These are phyloP conservation scores for Hanseniaspora uvarum DNA, from an alignment of 1,139 yeast species.

Conservation along the genomic window DNA sequence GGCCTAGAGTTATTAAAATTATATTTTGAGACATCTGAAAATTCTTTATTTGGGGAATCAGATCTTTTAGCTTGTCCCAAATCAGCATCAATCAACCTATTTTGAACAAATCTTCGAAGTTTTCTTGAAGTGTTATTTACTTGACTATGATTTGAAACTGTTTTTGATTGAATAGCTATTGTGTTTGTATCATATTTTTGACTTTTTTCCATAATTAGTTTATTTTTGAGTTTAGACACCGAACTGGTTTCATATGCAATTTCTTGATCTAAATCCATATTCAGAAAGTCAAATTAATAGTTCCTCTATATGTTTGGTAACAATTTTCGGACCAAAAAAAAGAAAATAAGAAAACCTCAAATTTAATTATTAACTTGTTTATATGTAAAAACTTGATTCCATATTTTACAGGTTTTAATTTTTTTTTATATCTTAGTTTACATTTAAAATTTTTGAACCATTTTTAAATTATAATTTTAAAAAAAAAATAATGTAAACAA, in stretches of 20 bases:
- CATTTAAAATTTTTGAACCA: not conserved
- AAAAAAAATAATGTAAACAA: not conserved
- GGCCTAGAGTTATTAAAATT: not conserved
- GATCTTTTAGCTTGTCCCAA: constrained; percentile 14
- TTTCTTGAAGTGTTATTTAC: constrained; percentile 22
- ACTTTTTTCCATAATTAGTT: not conserved
- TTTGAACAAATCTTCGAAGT: constrained; percentile 19
- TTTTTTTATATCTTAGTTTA: not conserved
- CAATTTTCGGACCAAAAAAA: not conserved
- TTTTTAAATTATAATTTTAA: not conserved
- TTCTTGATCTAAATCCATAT: not conserved
- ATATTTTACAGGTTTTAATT: not conserved
- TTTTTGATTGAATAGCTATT: not conserved
- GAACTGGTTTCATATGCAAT: not conserved
- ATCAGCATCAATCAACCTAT: constrained; percentile 13
- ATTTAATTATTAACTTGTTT: not conserved
- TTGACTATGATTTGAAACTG: constrained; percentile 8
- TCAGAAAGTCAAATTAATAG: not conserved
- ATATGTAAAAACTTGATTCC: not conserved
- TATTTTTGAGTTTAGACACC: not conserved
- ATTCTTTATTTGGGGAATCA: constrained; percentile 16
- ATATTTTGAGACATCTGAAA: not conserved
- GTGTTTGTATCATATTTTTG: not conserved
- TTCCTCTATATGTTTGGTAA: not conserved
- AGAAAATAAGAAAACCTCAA: too few relatives aligned